A percentile compares a stretch with the other conserved stretches of the same genome.
These are phyloP conservation scores for Penicillium psychrosexuale DNA, from an alignment of 2,329 filamentous ascomycete species.

Conservation along the genomic window DNA sequence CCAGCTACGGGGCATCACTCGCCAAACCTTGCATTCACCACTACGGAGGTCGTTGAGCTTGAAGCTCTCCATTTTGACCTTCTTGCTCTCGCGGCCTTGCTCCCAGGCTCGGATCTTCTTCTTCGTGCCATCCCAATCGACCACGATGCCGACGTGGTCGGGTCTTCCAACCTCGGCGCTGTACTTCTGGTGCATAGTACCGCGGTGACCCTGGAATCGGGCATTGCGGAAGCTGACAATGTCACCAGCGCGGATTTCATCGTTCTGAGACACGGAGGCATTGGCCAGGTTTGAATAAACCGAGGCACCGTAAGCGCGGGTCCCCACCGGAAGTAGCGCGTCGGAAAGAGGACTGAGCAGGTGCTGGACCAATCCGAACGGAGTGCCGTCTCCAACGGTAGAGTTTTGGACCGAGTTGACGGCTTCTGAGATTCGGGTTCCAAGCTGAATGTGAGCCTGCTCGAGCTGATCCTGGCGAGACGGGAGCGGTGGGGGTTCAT, in stretches of 20 bases:
- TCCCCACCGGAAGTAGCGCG: slow-evolving; percentile 80
- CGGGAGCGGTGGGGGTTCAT: slow-evolving; percentile 75
- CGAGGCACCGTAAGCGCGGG: slow-evolving; percentile 81
- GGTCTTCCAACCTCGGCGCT: slow-evolving; percentile 80
- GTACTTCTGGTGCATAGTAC: slow-evolving; percentile 94
- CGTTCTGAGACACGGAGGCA: slow-evolving; percentile 81
- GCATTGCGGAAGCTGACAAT: slow-evolving; percentile 91
- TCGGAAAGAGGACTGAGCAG: slow-evolving; percentile 70
- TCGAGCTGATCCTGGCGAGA: slow-evolving; percentile 93
- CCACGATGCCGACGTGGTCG: slow-evolving; percentile 83
- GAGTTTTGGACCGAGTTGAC: slow-evolving; percentile 71
- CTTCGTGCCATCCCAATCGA: slow-evolving; percentile 98
- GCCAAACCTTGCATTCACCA: slow-evolving; percentile 96
- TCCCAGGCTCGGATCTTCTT: slow-evolving; percentile 97
- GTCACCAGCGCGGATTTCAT: slow-evolving; percentile 90
- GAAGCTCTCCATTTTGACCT: slow-evolving; percentile 91
- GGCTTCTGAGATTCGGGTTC: slow-evolving; percentile 70
- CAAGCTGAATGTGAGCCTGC: slow-evolving; percentile 75
- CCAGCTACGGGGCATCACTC: slow-evolving; percentile 88
- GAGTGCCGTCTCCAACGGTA: slow-evolving; percentile 78
- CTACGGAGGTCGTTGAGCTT: slow-evolving; percentile 86
- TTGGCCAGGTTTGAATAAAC: slow-evolving; percentile 96
- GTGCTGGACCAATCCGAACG: slow-evolving; percentile 72
- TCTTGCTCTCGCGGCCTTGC: slow-evolving; percentile 88
- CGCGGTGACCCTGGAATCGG: slow-evolving; percentile 91